These are phyloP conservation scores for Pythium guiyangense DNA, from an alignment of 352 stramenopile species.

Conservation along the genomic window DNA sequence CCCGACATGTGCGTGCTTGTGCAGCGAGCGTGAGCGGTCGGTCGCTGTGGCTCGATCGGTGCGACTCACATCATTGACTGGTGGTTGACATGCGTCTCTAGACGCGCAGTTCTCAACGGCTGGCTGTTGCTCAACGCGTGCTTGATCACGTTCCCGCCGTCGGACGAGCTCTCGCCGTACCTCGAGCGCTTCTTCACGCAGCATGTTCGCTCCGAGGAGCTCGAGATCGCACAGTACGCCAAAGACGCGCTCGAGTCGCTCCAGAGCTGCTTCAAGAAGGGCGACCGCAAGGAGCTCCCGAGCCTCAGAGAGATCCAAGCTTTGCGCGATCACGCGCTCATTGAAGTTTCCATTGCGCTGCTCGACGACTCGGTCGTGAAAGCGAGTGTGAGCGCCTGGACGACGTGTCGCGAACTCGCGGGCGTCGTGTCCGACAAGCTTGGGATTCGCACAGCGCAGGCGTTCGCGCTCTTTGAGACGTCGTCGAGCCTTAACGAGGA, in stretches of 20 bases:
- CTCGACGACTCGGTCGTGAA: constrained; percentile 36
- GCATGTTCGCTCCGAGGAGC: constrained; percentile 22
- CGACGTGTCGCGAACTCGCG: constrained; percentile 44
- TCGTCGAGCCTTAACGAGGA: constrained; percentile 39
- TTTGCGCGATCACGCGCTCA: constrained; percentile 37
- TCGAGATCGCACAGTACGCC: constrained; percentile 36
- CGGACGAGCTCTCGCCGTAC: constrained; percentile 32
- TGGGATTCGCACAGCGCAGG: constrained; percentile 35
- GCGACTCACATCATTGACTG: neutral
- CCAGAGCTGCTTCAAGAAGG: constrained; percentile 26
- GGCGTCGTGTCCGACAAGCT: constrained; percentile 28
- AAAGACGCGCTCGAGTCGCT: constrained; percentile 35
- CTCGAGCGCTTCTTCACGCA: constrained; percentile 50
- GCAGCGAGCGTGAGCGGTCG: too few species aligned
- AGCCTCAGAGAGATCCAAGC: constrained; percentile 50
- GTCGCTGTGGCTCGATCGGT: neutral
- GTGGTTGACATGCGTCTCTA: constrained; percentile 3
- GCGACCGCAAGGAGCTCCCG: constrained; percentile 57
- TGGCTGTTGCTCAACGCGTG: constrained; percentile 70
- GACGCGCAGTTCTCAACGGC: constrained; percentile 48
- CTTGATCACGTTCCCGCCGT: constrained; percentile 60
- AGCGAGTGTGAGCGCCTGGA: constrained; percentile 58
- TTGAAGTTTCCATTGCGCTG: constrained; percentile 37
- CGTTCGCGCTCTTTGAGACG: constrained; percentile 62
- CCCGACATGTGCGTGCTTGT: constrained; percentile 27